phyloP scores from a whole-genome alignment of 1,139 yeast genomes.

The Taphrina sp. region DNA sequence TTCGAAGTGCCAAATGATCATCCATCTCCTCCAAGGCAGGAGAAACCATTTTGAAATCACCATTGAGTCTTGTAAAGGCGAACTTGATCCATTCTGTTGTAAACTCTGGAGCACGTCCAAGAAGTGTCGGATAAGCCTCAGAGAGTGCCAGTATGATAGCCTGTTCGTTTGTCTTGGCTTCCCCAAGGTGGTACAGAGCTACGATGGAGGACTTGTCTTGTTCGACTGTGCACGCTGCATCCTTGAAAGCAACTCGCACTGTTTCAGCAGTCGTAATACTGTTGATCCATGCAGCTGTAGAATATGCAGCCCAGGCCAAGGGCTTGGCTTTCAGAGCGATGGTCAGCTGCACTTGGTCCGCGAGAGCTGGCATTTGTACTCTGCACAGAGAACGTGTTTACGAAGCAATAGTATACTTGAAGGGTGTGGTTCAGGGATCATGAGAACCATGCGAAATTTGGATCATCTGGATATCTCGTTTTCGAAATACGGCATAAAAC shows the following conservation, averaged over 20 bases:
- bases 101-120: conserved; percentile 15
- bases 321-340: conserved; percentile 26
- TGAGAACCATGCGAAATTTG: no score
- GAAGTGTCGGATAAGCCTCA: not conserved
- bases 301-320: conserved; percentile 22
- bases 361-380: conserved; percentile 1
- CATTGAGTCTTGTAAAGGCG: conserved; percentile 68
- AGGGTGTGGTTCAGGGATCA: no score
- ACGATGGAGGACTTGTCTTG: conserved; percentile 15
- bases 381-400: no score
- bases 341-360: conserved; percentile 20
- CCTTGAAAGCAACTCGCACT: conserved; percentile 13
- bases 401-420: no score
- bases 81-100: conserved; percentile 64
- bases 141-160: conserved; percentile 5
- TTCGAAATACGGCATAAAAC: no score
- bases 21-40: conserved; percentile 77
- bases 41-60: conserved; percentile 84
- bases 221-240: conserved; percentile 18
- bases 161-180: conserved; percentile 2
- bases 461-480: no score
- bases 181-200: conserved; percentile 1
- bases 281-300: conserved; percentile 19
- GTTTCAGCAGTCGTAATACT: not conserved
- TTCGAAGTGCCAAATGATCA: conserved; percentile 77